Evolutionary conservation across 192 early-diverging fungal species (phyloP).

Genomic region (Chytriomyces sp.): DNA sequence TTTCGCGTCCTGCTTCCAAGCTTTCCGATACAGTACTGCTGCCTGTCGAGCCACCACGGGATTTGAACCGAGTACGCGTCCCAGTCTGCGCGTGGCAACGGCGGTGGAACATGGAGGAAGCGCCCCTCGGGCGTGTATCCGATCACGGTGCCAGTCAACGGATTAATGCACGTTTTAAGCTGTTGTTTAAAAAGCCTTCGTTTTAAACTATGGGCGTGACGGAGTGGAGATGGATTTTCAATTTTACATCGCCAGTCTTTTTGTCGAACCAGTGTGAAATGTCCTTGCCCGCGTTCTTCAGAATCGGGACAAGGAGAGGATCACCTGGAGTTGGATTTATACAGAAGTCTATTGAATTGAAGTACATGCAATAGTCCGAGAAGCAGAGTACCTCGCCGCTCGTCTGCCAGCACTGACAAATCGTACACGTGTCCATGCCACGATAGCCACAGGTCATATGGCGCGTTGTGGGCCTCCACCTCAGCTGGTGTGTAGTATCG

Average conservation of each 20-base stretch:
- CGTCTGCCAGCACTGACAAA: conserved; percentile 48
- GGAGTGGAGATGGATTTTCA: no score
- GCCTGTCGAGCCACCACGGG: conserved; percentile 64
- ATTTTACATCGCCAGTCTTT: conserved; percentile 52
- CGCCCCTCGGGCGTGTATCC: conserved; percentile 60
- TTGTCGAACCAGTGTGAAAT: conserved; percentile 68
- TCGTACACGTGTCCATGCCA: conserved; percentile 64
- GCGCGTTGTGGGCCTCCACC: conserved; percentile 59
- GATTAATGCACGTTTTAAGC: conserved; percentile 57
- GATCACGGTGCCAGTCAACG: conserved; percentile 45
- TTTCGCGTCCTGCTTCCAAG: conserved; percentile 54
- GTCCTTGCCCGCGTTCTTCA: conserved; percentile 65
- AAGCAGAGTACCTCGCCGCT: conserved; percentile 35
- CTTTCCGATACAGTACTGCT: conserved; percentile 55
- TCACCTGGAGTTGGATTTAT: conserved; percentile 36
- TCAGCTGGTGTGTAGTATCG: conserved; percentile 46
- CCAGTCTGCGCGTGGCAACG: conserved; percentile 55
- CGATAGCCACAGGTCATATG: conserved; percentile 61
- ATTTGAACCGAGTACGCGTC: conserved; percentile 7
- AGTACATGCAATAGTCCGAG: not conserved
- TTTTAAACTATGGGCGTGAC: not conserved
- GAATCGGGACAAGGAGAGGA: conserved; percentile 55
- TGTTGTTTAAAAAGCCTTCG: conserved; percentile 13
- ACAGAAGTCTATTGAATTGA: not conserved
- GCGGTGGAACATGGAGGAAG: conserved; percentile 57